phyloP scores from a whole-genome alignment of 495 filamentous ascomycete genomes.

The Alectoria sarmentosa region DNA sequence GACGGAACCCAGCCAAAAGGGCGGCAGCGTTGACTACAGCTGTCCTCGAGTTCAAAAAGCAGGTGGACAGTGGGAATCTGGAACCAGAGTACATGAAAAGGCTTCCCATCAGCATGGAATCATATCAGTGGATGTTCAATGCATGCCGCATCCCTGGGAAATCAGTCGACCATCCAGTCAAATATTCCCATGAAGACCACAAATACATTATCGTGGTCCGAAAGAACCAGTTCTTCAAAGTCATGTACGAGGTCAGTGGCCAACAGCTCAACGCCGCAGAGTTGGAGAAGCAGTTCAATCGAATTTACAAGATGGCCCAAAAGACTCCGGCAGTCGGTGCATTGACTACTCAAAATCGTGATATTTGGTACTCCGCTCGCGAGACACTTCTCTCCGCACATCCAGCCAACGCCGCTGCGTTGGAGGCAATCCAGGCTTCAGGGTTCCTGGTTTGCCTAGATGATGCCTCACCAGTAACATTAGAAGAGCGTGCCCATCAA shows the following conservation, averaged over 20 bases:
- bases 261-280: conserved; percentile 78
- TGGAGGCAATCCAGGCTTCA: conserved; percentile 80
- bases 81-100: conserved; percentile 99
- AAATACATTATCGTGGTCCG: conserved; percentile 83
- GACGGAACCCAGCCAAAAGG: conserved; percentile 83
- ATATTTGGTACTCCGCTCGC: conserved; percentile 84
- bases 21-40: conserved; percentile 85
- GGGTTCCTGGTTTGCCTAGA: conserved; percentile 94
- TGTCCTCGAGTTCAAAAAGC: conserved; percentile 84
- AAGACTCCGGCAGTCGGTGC: conserved; percentile 69
- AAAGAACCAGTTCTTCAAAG: conserved; percentile 96
- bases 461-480: conserved; percentile 83
- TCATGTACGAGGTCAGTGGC: conserved; percentile 67
- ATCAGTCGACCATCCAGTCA: conserved; percentile 73
- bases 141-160: conserved; percentile 78
- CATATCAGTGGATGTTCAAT: conserved; percentile 99
- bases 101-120: conserved; percentile 92
- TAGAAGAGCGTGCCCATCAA: conserved; percentile 89
- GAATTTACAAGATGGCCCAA: conserved; percentile 72
- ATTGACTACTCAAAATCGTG: conserved; percentile 86
- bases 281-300: conserved; percentile 79
- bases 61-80: conserved; percentile 73
- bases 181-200: conserved; percentile 66
- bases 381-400: conserved; percentile 66
- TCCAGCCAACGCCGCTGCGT: conserved; percentile 63